Base-by-base conservation (phyloP, 2,329 filamentous ascomycete species). In the Apiospora pterosperma region DNA sequence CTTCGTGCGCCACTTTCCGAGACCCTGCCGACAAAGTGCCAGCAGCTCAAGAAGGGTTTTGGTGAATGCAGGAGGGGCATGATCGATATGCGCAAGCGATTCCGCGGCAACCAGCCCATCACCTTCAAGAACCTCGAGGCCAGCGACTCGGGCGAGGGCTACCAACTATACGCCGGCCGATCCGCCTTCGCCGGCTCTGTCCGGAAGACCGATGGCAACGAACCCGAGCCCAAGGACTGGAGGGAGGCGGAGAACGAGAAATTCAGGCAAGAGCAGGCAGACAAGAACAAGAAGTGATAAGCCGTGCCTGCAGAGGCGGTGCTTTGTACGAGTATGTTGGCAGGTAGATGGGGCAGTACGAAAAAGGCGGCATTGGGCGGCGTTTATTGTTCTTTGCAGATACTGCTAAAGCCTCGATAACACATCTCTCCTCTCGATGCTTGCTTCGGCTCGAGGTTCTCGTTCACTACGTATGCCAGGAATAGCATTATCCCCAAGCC, bases 41-140 rank as follows among this genome's bases (percentile, higher is more conserved):
- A 95, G 76, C 95, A 97, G 79, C 86, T 99, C 66, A 93, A 95
- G 77, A 94, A 93, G 77, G 93, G 93, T 58, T 96, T 96, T 73
- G 92, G 92, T 76, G 92, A 97, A 76, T 99, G 96, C 86, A 96
- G 97, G 75, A 91, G 95, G 69, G 96, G 96, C 69, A 88, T 97
- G 88, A 91, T 98, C 71, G 96, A 99, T 78, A 99, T 99, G 96
- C 92, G 96, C 77, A 98, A 98, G 82, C 91, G 96, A 38, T 98
- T 99, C 80, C 88, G 96, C 64, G 96, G 96, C 65, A 98, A 98
- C 81, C 88, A 93, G 77, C 93, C 96, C 63, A 89, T 97, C 69
- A 84, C 88, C 28, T 87, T 90, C 69, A 83, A 81, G 73, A 79
- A 83, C 65, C 80, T 88, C 71, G 84, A 88, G 74, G 84, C 90